Evolutionary conservation across 2,329 filamentous ascomycete genomes (phyloP), one percentile per base, ranked within the genome.

Genomic region (Colletotrichum viniferum): DNA sequence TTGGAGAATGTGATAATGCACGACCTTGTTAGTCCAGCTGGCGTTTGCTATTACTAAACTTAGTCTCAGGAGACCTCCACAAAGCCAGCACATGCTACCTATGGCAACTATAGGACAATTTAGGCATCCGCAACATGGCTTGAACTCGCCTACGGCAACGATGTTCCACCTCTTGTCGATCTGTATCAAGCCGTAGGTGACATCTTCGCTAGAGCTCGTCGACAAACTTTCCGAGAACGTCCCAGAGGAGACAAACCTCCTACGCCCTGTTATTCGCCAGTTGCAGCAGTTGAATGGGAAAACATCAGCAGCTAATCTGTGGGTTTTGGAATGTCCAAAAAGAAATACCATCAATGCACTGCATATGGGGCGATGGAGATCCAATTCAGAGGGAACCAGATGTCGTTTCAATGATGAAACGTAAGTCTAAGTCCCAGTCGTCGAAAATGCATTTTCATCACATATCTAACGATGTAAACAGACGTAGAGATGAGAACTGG

Each of bases 31-130:
- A 43, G 3, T 18, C 8, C 4, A 2, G 8, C 1, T 43, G 16
- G 8, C 38, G 1, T 43, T 43, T 10, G 8, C 38, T 2, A 43
- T n/a, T 6, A 1, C 18, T n/a, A n/a, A n/a, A 6, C 0, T 43
- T 2, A n/a, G 38, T 43, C 38, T 43, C 18, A 43, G 38, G 3
- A 43, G 9, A 43, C 38, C 0, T 2, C 9, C 38, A 0, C 3
- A 12, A 6, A 10, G 38, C 38, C 5, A 1, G 38, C 18, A n/a
- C 38, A 43, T 5, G 38, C 9, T n/a, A 6, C 18, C 5, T 43
- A 0, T 43, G 9, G 18, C 1, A 0, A 0, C 5, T 0, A n/a
- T 4, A 43, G 18, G 9, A 43, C 18, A 43, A 0, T 5, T n/a
- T 43, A 5, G 9, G 38, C 18, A 43, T 43, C 5, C 0, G 2